Evolutionary conservation across 2,329 filamentous ascomycete species (phyloP), one percentile per base, ranked within the genome.

Genomic region (Trichophyton schoenleinii): DNA sequence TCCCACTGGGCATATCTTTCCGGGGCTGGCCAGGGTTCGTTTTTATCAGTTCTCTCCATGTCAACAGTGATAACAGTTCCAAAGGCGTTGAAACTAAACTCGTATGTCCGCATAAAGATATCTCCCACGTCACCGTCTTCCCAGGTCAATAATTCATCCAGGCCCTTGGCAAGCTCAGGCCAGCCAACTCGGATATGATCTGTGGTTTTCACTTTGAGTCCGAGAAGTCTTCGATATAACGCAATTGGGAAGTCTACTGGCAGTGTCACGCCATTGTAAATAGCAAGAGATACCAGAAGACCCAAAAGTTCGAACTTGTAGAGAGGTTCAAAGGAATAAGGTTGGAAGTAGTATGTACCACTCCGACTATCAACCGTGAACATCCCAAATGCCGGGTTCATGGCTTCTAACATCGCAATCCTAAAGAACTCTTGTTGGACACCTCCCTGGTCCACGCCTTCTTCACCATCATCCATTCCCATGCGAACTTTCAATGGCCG

Each of bases 381-480:
- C 77, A 76, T 77, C 74, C 84, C 91, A 68, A 88, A 89, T 49
- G 85, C 81, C 3, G 89, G 87, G 67, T 89, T 81, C 53, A 97
- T 80, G 2, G 88, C 88, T 69, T 95, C 87, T 0, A 84, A 83
- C 67, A 96, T 85, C 18, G 89, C 85, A 31, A 96, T 75, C 15
- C 90, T 85, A 75, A 99, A 97, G 71, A 96, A 97, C 65, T 99
- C 94, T 71, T 96, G 91, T 68, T 96, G 92, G 0, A 99, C 91
- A 64, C 94, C 94, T 49, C 94, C 94, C 57, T 92, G 90, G 72
- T 99, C 94, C 38, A 95, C 84, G 0, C 94, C 94, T 71, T 95
- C 86, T 72, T 97, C 94, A 34, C 90, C 89, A 60, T 80, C 80
- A 38, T 89, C 86, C 70, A 90, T 87, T 2, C 91, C 91, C 62